These are phyloP conservation scores for Thielaviopsis musarum DNA, from an alignment of 2,329 filamentous ascomycete genomes.

Conservation along the genomic window DNA sequence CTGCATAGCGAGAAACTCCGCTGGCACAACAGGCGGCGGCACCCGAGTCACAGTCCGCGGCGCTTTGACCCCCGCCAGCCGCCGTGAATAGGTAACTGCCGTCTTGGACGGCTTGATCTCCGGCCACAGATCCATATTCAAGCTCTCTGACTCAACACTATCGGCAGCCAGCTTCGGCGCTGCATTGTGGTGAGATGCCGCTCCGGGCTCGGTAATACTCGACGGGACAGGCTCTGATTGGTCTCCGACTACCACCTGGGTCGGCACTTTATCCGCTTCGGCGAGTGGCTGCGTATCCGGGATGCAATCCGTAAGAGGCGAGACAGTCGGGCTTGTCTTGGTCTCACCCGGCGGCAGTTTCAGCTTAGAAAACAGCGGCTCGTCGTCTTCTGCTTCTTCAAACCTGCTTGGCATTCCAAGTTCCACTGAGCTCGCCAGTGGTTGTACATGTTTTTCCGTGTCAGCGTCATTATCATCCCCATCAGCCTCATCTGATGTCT, in stretches of 20 bases:
- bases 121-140: background rate
- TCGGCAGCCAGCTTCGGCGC: background rate
- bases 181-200: background rate
- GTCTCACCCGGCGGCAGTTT: slow-evolving; percentile 1
- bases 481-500: background rate
- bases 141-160: background rate
- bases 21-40: background rate
- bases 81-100: slow-evolving; percentile 1
- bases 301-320: slow-evolving; percentile 6
- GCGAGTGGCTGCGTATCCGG: slow-evolving; percentile 4
- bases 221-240: slow-evolving; percentile 1
- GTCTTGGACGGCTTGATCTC: background rate
- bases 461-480: background rate
- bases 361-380: slow-evolving; percentile 2
- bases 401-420: background rate
- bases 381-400: background rate
- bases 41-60: slow-evolving; percentile 1
- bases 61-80: background rate
- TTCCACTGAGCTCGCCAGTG: background rate
- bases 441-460: background rate
- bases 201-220: slow-evolving; percentile 1
- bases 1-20: background rate
- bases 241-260: background rate
- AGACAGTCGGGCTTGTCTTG: slow-evolving; percentile 8
- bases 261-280: background rate